A percentile compares a stretch with the other conserved stretches of the same genome.
These are phyloP conservation scores for Acmispon strigosus DNA, from an alignment of 306 rosid genomes.

Conservation along the genomic window DNA sequence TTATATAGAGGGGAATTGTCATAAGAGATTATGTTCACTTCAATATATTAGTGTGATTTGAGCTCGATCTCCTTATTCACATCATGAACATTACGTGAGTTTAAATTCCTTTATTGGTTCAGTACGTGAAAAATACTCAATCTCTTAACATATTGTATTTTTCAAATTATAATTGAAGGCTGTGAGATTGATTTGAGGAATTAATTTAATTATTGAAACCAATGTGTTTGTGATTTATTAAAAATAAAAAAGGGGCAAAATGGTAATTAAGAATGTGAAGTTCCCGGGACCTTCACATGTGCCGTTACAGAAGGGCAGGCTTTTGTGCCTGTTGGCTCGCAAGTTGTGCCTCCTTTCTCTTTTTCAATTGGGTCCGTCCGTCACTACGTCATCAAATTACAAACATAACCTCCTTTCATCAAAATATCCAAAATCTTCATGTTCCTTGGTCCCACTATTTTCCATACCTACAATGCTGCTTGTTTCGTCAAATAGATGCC, in stretches of 20 bases:
- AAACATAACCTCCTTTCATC: constrained; percentile 3
- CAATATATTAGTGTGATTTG: no score
- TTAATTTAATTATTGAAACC: not conserved
- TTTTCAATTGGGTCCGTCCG: constrained; percentile 27
- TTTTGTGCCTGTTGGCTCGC: constrained; percentile 53
- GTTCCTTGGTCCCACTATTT: constrained; percentile 8
- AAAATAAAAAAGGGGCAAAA: constrained; percentile 19
- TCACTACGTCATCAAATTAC: constrained; percentile 22
- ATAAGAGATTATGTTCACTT: no score
- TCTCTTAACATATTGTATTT: not conserved
- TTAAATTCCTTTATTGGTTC: no score
- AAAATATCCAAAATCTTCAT: not conserved
- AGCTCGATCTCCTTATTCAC: no score
- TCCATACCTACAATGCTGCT: not conserved
- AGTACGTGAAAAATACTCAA: no score
- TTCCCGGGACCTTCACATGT: constrained; percentile 68
- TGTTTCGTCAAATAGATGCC: not conserved
- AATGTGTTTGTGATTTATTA: not conserved
- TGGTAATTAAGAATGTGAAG: constrained; percentile 24
- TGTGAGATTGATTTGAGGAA: not conserved
- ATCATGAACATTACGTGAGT: no score
- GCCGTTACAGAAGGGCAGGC: constrained; percentile 70
- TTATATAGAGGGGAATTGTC: no score
- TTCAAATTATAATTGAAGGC: not conserved
- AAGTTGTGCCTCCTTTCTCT: constrained; percentile 41